phyloP scores from a whole-genome alignment of 2,329 filamentous ascomycete species.

The Colletotrichum melonis region DNA sequence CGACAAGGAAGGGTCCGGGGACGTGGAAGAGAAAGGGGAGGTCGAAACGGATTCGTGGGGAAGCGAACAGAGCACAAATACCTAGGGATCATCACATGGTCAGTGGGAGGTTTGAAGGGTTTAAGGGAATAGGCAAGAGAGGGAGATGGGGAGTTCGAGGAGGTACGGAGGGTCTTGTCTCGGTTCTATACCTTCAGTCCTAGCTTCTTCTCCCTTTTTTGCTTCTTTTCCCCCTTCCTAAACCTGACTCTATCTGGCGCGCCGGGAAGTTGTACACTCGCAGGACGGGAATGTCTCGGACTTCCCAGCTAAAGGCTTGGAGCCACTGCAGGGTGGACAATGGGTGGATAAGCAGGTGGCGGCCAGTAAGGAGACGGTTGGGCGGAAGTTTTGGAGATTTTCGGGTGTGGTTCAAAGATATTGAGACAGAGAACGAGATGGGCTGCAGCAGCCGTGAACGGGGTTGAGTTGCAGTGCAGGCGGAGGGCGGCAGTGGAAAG shows the following conservation, averaged over 20 bases:
- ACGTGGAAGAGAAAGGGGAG: constrained; percentile 5
- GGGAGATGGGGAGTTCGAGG: background rate
- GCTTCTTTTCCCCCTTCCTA: constrained; percentile 17
- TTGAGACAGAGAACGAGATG: background rate
- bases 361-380: constrained; percentile 16
- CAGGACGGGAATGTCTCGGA: constrained; percentile 29
- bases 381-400: constrained; percentile 7
- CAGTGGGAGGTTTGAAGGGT: constrained; percentile 26
- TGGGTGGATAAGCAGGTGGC: constrained; percentile 16
- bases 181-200: constrained; percentile 19
- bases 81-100: constrained; percentile 28
- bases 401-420: background rate
- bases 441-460: constrained; percentile 8
- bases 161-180: background rate
- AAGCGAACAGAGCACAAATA: constrained; percentile 10
- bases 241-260: constrained; percentile 28
- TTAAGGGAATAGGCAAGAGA: background rate
- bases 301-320: constrained; percentile 23
- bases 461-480: constrained; percentile 13
- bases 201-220: constrained; percentile 26
- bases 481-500: background rate
- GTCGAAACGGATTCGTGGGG: constrained; percentile 10
- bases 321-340: constrained; percentile 15
- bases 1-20: background rate
- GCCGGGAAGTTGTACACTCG: constrained; percentile 25